phyloP scores from a whole-genome alignment of 2,329 filamentous ascomycete species.

The Diaporthe caulivora region DNA sequence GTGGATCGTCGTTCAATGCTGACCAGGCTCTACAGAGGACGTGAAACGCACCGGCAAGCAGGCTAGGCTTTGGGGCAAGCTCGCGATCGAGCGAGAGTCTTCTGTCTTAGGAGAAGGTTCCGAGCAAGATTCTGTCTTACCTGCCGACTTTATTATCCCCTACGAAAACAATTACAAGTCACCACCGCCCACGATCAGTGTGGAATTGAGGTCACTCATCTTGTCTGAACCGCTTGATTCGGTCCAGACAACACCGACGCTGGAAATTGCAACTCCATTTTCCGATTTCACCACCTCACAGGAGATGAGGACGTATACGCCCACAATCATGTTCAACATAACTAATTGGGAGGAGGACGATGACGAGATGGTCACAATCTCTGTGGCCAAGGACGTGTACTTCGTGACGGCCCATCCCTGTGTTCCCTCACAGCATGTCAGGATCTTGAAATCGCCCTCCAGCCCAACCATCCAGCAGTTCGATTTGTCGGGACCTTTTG shows the following conservation, averaged over 20 bases:
- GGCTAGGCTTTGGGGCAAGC: constrained; percentile 73
- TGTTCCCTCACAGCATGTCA: constrained; percentile 67
- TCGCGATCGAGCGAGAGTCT: constrained; percentile 69
- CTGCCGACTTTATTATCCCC: constrained; percentile 73
- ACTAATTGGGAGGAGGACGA: constrained; percentile 55
- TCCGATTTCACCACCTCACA: constrained; percentile 50
- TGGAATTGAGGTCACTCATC: constrained; percentile 65
- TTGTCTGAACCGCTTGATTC: constrained; percentile 60
- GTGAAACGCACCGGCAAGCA: constrained; percentile 64
- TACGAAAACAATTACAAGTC: constrained; percentile 66
- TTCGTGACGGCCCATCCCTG: constrained; percentile 78
- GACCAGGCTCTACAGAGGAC: constrained; percentile 54
- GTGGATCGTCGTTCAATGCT: neutral
- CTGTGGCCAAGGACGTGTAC: constrained; percentile 69
- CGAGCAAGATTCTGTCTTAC: constrained; percentile 65
- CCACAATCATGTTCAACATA: constrained; percentile 56
- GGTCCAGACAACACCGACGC: constrained; percentile 58
- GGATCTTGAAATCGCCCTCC: constrained; percentile 69
- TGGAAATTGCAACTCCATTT: constrained; percentile 51
- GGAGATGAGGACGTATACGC: constrained; percentile 54
- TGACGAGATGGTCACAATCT: constrained; percentile 55
- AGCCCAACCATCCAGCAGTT: constrained; percentile 71
- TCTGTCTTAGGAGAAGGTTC: constrained; percentile 67
- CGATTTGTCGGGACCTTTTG: constrained; percentile 61
- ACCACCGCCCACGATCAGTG: constrained; percentile 59